A percentile compares a stretch with the other conserved stretches of the same genome.
Evolutionary conservation across 2,329 filamentous ascomycete species (phyloP).

Genomic region (Decorospora gaudefroyi): DNA sequence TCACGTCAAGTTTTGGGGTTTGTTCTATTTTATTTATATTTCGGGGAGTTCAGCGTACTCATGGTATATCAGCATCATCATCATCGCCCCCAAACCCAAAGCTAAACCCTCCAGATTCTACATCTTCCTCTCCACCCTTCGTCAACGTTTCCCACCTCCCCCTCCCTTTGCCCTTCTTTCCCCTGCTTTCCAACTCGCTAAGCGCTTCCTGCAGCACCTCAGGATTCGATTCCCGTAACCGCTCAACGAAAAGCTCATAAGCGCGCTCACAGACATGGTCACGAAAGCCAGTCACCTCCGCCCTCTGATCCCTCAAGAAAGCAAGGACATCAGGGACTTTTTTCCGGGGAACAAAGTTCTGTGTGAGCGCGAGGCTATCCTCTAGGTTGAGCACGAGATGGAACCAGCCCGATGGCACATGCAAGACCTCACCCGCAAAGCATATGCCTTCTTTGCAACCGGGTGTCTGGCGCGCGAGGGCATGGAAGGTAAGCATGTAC

Average conservation of each 20-base stretch:
- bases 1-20: too few species aligned
- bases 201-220: constrained; percentile 67
- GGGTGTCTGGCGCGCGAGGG: constrained; percentile 72
- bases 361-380: constrained; percentile 83
- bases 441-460: constrained; percentile 89
- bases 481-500: constrained; percentile 89
- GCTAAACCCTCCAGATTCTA: constrained; percentile 57
- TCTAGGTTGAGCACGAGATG: constrained; percentile 92
- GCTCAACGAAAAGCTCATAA: constrained; percentile 73
- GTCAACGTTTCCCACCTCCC: constrained; percentile 86
- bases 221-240: constrained; percentile 66
- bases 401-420: constrained; percentile 96
- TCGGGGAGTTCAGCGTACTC: constrained; percentile 11
- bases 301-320: constrained; percentile 79
- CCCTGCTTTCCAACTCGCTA: constrained; percentile 66
- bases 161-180: constrained; percentile 69
- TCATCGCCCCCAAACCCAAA: constrained; percentile 65
- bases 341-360: constrained; percentile 85
- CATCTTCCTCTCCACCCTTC: constrained; percentile 55
- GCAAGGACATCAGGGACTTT: constrained; percentile 75
- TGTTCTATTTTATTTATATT: too few species aligned
- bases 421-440: constrained; percentile 78
- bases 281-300: constrained; percentile 86
- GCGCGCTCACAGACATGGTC: constrained; percentile 69
- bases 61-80: constrained; percentile 49